phyloP scores from a whole-genome alignment of 192 early-diverging fungal genomes.

The Lunasporangiospora selenospora region DNA sequence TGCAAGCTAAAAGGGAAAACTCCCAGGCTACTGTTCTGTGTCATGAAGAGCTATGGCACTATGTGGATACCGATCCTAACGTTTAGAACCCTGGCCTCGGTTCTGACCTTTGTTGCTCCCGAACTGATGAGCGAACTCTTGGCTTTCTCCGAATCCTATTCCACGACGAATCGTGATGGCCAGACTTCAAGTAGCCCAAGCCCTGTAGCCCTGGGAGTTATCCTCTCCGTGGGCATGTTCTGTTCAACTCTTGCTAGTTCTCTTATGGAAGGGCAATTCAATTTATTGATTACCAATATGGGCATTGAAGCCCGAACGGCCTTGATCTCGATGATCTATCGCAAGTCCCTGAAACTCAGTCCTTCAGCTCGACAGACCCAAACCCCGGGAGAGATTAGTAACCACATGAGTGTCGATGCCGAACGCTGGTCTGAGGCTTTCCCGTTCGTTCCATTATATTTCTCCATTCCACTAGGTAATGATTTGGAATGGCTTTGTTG shows the following conservation, averaged over 20 bases:
- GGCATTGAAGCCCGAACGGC: constrained; percentile 74
- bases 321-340: constrained; percentile 78
- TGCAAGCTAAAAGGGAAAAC: too few relatives aligned
- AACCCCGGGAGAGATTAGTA: constrained; percentile 31
- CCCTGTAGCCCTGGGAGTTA: background rate
- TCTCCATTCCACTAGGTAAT: background rate
- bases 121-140: constrained; percentile 20
- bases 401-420: constrained; percentile 39
- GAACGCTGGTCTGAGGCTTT: constrained; percentile 24
- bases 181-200: too few relatives aligned
- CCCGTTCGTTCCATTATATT: constrained; percentile 6
- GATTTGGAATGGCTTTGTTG: too few relatives aligned
- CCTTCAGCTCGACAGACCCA: constrained; percentile 42
- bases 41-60: too few relatives aligned
- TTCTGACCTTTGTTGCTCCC: constrained; percentile 1
- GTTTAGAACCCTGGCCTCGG: background rate
- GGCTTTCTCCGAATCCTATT: constrained; percentile 10
- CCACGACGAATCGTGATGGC: background rate
- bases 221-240: constrained; percentile 12
- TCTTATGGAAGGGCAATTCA: constrained; percentile 17
- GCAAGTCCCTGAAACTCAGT: constrained; percentile 79
- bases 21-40: too few relatives aligned
- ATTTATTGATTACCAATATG: constrained; percentile 51
- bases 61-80: background rate
- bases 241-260: constrained; percentile 1